Evolutionary conservation across 2,329 filamentous ascomycete genomes (phyloP), one percentile per base, ranked within the genome.

Genomic region (Bipolaris bicolor): DNA sequence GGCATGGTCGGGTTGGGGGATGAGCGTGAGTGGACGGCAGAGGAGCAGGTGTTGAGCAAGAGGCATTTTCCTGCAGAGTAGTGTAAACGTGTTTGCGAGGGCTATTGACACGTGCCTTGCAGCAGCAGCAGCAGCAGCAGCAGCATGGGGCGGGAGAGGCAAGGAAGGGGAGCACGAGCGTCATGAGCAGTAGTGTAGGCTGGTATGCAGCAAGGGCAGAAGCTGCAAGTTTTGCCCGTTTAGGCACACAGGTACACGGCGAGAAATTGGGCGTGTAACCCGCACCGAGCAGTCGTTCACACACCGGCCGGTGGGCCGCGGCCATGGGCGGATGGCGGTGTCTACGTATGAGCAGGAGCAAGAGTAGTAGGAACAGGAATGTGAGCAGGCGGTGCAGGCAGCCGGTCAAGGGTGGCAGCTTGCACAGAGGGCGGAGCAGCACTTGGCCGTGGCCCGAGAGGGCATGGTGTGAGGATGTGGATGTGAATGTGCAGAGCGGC

Each of bases 181-280:
- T 65, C 62, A 61, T 65, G 60, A 62, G 49, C 61, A 63, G 55
- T 52, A 55, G 22, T 22, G 22, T 22, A 22, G 3, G 3, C 5
- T 3, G 59, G 63, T 57, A 55, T 60, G 62, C 55, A 61, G 55
- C 55, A 52, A 65, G 60, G 65, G 65, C 61, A 65, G 63, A 62
- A 61, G 57, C 67, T 72, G 69, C 69, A 72, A 63, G 68, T 69
- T 55, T 62, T 55, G 62, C 70, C 71, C 59, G 60, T 72, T 72
- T 24, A 47, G 67, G 67, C 29, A 54, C 70, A 65, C 61, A 48
- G 62, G 56, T 51, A 61, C 58, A 51, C 54, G 63, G 61, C 41
- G 5, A 57, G 64, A 60, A 55, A 58, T 63, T 57, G 46, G 36
- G 60, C 61, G 70, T 71, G 67, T 61, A 65, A 72, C 65, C 49